Evolutionary conservation across 2,329 filamentous ascomycete genomes (phyloP).

Genomic region (Penicillium paneum): DNA sequence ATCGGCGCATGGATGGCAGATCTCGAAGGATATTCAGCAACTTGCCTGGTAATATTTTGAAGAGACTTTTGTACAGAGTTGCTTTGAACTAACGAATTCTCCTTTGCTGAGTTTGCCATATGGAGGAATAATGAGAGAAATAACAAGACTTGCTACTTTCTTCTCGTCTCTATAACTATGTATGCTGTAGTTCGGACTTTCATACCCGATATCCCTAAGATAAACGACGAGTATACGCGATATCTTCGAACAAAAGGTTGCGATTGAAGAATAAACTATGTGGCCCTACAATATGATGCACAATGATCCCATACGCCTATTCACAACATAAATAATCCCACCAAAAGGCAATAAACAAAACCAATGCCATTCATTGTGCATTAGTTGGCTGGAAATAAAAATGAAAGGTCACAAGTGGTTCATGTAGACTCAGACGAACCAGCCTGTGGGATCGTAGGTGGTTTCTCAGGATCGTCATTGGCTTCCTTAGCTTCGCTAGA

Average conservation of each 20-base stretch:
- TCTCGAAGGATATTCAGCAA: constrained; percentile 61
- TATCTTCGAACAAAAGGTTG: neutral
- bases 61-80: neutral
- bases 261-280: neutral
- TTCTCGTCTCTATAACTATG: neutral
- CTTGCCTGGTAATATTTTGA: constrained; percentile 29
- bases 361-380: neutral
- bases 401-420: neutral
- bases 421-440: neutral
- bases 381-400: neutral
- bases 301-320: neutral
- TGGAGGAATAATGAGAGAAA: neutral
- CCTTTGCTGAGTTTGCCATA: neutral
- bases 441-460: neutral
- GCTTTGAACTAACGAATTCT: neutral
- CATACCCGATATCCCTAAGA: neutral
- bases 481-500: neutral
- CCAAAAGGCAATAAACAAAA: neutral
- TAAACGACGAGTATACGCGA: neutral
- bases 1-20: constrained; percentile 65
- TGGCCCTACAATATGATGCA: neutral
- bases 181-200: neutral
- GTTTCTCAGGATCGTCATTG: neutral
- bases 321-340: neutral
- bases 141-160: neutral